phyloP scores from a whole-genome alignment of 2,329 filamentous ascomycete genomes.

The Aureobasidium leucospermi region DNA sequence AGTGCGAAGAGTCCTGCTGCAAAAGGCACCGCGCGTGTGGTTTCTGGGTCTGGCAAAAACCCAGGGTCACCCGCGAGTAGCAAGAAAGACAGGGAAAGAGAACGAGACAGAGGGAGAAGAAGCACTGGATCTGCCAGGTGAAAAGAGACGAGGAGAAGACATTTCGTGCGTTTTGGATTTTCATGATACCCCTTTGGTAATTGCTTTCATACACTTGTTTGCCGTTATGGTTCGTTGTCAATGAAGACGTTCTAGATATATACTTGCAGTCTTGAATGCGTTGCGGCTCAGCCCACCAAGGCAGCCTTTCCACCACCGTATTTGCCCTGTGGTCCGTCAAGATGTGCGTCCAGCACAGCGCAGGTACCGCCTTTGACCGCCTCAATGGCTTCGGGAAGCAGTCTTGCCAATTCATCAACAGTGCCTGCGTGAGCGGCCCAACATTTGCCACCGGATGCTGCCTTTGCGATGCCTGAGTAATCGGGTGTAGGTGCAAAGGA shows the following conservation, averaged over 20 bases:
- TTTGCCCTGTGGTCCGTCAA: conserved; percentile 51
- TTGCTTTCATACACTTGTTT: neutral
- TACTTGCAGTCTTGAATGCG: neutral
- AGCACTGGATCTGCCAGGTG: neutral
- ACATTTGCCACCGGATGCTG: conserved; percentile 53
- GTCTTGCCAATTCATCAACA: conserved; percentile 46
- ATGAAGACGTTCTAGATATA: conserved; percentile 6
- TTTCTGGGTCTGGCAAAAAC: neutral
- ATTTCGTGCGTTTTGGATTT: neutral
- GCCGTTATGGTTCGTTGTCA: neutral
- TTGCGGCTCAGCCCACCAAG: conserved; percentile 16
- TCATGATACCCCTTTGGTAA: neutral
- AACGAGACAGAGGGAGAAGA: neutral
- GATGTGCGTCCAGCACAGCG: conserved; percentile 57
- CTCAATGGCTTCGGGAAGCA: conserved; percentile 52
- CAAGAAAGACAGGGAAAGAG: conserved; percentile 1
- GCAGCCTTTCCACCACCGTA: conserved; percentile 35
- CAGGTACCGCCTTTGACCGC: conserved; percentile 49
- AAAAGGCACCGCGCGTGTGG: neutral
- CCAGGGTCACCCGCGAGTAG: neutral
- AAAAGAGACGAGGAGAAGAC: neutral
- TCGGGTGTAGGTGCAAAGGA: conserved; percentile 59
- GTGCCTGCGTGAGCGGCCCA: conserved; percentile 55
- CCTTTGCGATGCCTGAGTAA: conserved; percentile 60
- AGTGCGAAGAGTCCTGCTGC: neutral